Percentiles rank a stretch among this genome's conserved stretches.
Evolutionary conservation across 129 eudicot genomes (phyloP).

Genomic region (Tagetes erecta): DNA sequence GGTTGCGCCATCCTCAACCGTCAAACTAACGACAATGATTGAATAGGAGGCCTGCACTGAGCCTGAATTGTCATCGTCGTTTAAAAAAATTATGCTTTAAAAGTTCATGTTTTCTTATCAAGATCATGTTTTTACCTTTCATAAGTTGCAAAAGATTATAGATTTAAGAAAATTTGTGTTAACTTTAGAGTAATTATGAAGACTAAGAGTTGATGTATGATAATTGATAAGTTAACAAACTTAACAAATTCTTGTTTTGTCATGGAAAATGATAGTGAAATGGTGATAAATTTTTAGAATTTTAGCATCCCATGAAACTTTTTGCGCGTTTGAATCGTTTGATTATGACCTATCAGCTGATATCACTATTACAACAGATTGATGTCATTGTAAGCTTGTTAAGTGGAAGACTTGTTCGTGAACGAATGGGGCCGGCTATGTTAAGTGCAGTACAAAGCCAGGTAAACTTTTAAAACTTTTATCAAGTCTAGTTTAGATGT

Average conservation of each 20-base stretch:
- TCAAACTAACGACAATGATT: too few species aligned
- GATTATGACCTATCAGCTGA: slow-evolving; percentile 14
- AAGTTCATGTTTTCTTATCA: background rate
- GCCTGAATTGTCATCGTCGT: too few species aligned
- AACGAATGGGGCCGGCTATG: slow-evolving; percentile 31
- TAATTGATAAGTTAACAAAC: background rate
- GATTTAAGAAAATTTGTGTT: background rate
- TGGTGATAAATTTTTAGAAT: slow-evolving; percentile 21
- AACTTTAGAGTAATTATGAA: too few species aligned
- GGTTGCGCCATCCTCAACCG: too few species aligned
- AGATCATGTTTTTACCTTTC: background rate
- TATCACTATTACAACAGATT: slow-evolving; percentile 21
- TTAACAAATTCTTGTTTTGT: slow-evolving; percentile 12
- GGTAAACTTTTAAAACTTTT: slow-evolving; percentile 3
- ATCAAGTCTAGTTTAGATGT: background rate
- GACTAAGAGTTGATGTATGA: slow-evolving; percentile 13
- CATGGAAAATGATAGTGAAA: slow-evolving; percentile 22
- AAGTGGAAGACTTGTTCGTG: slow-evolving; percentile 32
- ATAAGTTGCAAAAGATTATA: slow-evolving; percentile 7
- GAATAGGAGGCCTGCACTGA: too few species aligned
- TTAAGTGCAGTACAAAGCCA: slow-evolving; percentile 32
- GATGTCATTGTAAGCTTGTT: slow-evolving; percentile 33
- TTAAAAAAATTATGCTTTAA: background rate
- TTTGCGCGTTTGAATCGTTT: slow-evolving; percentile 1
- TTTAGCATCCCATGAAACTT: background rate